Conservation (phyloP, 108 stramenopile species). For the Cyclotella baltica region DNA sequence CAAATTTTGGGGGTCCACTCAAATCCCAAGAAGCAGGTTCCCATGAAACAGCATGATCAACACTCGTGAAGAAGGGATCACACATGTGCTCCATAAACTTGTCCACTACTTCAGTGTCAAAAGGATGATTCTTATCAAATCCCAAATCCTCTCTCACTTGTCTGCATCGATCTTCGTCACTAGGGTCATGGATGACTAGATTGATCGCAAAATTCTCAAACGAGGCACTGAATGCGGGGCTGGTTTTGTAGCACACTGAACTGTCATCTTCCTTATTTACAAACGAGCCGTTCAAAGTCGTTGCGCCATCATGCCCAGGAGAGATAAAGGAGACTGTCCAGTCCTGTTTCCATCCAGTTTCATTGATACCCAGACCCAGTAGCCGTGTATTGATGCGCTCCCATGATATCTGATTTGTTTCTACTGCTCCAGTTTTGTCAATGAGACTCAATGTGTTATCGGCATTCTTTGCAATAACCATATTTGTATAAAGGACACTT, state of each 20-base stretch:
- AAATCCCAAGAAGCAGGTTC: not conserved
- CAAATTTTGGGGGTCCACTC: not conserved
- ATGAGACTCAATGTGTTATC: not conserved
- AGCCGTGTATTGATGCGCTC: no score
- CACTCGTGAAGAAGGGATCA: not conserved
- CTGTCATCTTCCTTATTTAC: not conserved
- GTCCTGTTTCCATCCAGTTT: not conserved
- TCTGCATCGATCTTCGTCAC: slow-evolving; percentile 5
- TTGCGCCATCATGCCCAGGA: not conserved
- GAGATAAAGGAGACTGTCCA: not conserved
- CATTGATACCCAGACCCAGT: not conserved
- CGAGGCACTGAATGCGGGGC: slow-evolving; percentile 1
- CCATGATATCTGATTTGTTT: no score
- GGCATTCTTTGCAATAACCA: not conserved
- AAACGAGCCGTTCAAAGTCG: no score
- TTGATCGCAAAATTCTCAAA: slow-evolving; percentile 13
- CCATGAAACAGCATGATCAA: not conserved
- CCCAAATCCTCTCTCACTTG: slow-evolving; percentile 1
- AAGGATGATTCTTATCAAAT: slow-evolving; percentile 12
- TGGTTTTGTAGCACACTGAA: not conserved
- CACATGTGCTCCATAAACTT: not conserved
- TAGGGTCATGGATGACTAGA: slow-evolving; percentile 9
- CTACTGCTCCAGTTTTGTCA: no score
- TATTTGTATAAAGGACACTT: not conserved
- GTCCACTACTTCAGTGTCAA: slow-evolving; percentile 21